phyloP scores from a whole-genome alignment of 2,329 filamentous ascomycete species.

The Cordyceps cicadae region DNA sequence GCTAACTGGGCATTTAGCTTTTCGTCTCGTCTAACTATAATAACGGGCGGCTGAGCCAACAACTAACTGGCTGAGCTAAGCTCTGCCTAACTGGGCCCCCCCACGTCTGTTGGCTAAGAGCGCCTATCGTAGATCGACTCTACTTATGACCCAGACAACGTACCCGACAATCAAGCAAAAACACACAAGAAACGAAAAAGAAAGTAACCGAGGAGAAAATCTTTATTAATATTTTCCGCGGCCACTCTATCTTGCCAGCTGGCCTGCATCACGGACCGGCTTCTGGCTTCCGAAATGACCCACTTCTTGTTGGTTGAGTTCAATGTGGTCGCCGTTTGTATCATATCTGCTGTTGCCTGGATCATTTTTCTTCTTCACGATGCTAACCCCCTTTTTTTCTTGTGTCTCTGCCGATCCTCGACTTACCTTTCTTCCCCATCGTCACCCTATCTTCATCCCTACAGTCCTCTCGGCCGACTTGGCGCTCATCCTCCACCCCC shows the following conservation, averaged over 20 bases:
- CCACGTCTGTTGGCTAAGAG: neutral
- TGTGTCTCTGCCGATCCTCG: neutral
- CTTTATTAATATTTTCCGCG: neutral
- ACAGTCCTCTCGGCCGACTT: neutral
- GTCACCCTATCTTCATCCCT: neutral
- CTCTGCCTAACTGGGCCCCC: too few relatives aligned
- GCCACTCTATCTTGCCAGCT: constrained; percentile 1
- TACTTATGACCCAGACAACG: too few relatives aligned
- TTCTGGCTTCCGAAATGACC: neutral
- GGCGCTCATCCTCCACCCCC: neutral
- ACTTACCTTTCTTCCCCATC: neutral
- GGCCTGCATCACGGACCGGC: constrained; percentile 1
- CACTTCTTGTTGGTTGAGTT: constrained; percentile 7
- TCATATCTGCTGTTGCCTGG: neutral
- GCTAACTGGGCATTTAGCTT: too few relatives aligned
- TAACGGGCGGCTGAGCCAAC: too few relatives aligned
- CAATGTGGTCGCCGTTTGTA: neutral
- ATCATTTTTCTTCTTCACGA: neutral
- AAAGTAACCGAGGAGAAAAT: neutral
- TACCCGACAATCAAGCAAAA: neutral
- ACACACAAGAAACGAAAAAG: neutral
- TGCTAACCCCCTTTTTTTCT: neutral
- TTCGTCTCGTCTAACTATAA: too few relatives aligned
- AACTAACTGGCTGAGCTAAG: too few relatives aligned
- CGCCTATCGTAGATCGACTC: neutral